Percentiles rank a stretch among this genome's conserved stretches.
phyloP scores from a whole-genome alignment of 2,329 filamentous ascomycete genomes.

The Ceratocystis ficicola region DNA sequence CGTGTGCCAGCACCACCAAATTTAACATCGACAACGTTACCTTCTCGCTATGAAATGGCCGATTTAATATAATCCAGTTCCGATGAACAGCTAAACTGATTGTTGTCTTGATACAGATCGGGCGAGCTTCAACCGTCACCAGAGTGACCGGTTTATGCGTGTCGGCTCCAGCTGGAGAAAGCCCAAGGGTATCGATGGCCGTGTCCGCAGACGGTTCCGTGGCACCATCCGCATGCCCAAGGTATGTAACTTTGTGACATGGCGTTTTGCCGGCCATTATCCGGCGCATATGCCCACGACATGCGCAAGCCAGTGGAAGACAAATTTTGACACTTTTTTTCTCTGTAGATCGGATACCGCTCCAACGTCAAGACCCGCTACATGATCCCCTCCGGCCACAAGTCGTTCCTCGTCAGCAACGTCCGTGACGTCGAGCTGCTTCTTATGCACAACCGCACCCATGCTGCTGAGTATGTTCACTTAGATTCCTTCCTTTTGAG shows the following conservation, averaged over 20 bases:
- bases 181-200: constrained; percentile 99
- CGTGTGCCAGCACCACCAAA: neutral
- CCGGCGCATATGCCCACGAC: neutral
- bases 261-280: neutral
- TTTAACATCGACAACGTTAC: neutral
- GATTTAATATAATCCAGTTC: neutral
- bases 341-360: constrained; percentile 79
- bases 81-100: constrained; percentile 22
- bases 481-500: neutral
- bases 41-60: neutral
- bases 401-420: constrained; percentile 99
- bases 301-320: neutral
- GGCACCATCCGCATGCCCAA: constrained; percentile 94
- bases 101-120: constrained; percentile 50
- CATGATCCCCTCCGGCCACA: constrained; percentile 98
- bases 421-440: constrained; percentile 89
- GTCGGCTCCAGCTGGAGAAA: constrained; percentile 90
- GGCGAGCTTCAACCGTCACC: constrained; percentile 92
- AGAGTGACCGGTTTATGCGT: constrained; percentile 93
- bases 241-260: constrained; percentile 48
- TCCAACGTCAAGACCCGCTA: constrained; percentile 99
- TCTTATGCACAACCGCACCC: constrained; percentile 99
- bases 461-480: constrained; percentile 82
- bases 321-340: constrained; percentile 12
- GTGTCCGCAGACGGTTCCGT: constrained; percentile 94